A percentile compares a stretch with the other conserved stretches of the same genome.
Evolutionary conservation across 768 basidiomycete genomes (phyloP).

Genomic region (Infundibulicybe gibba): DNA sequence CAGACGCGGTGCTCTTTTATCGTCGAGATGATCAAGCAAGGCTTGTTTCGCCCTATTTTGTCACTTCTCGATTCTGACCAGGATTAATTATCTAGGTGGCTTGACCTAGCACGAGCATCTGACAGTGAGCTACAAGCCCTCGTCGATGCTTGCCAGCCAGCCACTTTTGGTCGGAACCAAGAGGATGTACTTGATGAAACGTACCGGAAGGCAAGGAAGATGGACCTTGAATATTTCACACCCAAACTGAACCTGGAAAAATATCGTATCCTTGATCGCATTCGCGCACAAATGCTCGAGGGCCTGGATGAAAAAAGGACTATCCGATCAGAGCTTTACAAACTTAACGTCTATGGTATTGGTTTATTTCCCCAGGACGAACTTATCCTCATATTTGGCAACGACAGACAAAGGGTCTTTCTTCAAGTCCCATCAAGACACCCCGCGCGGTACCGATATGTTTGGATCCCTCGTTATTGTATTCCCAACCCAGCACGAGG

Average conservation of each 20-base stretch:
- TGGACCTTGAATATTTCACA: conserved; percentile 32
- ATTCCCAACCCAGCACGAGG: conserved; percentile 42
- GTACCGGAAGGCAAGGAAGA: conserved; percentile 43
- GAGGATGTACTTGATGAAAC: conserved; percentile 38
- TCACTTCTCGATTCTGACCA: no score
- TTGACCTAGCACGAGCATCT: conserved; percentile 4
- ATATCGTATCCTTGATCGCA: conserved; percentile 16
- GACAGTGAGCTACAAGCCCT: conserved; percentile 18
- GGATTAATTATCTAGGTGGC: no score
- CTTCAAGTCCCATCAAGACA: conserved; percentile 50
- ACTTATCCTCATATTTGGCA: neutral
- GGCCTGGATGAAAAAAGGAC: conserved; percentile 4
- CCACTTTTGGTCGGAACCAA: conserved; percentile 32
- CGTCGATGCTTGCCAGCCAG: conserved; percentile 30
- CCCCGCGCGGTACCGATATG: conserved; percentile 38
- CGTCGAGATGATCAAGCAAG: neutral
- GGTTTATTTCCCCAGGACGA: neutral
- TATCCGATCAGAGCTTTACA: conserved; percentile 26
- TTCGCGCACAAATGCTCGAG: conserved; percentile 6
- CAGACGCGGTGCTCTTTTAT: neutral
- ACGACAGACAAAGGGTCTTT: conserved; percentile 28
- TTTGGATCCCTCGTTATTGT: conserved; percentile 51
- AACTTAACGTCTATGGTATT: conserved; percentile 35
- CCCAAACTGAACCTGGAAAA: conserved; percentile 18
- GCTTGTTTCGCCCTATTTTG: no score